Percentiles rank a stretch among this genome's conserved stretches.
phyloP scores from a whole-genome alignment of 1,284 basidiomycete species.

The Veloboletus limbatus region DNA sequence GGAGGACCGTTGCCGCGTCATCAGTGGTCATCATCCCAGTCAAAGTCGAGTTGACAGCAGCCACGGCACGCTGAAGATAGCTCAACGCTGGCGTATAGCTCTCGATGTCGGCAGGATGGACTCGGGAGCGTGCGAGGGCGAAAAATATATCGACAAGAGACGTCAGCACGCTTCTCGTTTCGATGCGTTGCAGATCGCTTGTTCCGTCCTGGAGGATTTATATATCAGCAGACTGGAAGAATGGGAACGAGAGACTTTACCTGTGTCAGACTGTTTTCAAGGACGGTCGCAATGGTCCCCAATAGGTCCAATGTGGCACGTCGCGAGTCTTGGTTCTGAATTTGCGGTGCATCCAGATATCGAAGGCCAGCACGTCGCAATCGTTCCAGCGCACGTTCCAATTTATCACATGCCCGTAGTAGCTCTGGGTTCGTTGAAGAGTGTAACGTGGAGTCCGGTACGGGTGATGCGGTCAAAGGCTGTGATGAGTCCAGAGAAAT shows the following conservation, averaged over 20 bases:
- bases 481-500: conserved; percentile 1
- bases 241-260: conserved; percentile 22
- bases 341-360: conserved; percentile 38
- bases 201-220: conserved; percentile 26
- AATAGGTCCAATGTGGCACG: conserved; percentile 16
- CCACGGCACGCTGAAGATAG: conserved; percentile 45
- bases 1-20: conserved; percentile 53
- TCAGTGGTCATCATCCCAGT: conserved; percentile 8
- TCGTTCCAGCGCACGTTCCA: conserved; percentile 58
- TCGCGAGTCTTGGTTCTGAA: conserved; percentile 12
- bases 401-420: conserved; percentile 44
- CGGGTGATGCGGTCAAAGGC: not conserved
- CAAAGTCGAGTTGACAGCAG: conserved; percentile 31
- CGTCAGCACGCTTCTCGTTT: conserved; percentile 40
- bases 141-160: conserved; percentile 61
- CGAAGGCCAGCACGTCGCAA: conserved; percentile 50
- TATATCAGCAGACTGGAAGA: not conserved
- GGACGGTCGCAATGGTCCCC: conserved; percentile 20
- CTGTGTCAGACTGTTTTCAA: conserved; percentile 24
- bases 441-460: not conserved
- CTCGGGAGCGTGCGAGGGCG: conserved; percentile 48
- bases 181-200: conserved; percentile 3
- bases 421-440: conserved; percentile 29
- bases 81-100: conserved; percentile 50
- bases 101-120: conserved; percentile 46